Evolutionary conservation across 2,329 filamentous ascomycete genomes (phyloP), one percentile per base, ranked within the genome.

Genomic region (Ilyonectria mors-panacis): DNA sequence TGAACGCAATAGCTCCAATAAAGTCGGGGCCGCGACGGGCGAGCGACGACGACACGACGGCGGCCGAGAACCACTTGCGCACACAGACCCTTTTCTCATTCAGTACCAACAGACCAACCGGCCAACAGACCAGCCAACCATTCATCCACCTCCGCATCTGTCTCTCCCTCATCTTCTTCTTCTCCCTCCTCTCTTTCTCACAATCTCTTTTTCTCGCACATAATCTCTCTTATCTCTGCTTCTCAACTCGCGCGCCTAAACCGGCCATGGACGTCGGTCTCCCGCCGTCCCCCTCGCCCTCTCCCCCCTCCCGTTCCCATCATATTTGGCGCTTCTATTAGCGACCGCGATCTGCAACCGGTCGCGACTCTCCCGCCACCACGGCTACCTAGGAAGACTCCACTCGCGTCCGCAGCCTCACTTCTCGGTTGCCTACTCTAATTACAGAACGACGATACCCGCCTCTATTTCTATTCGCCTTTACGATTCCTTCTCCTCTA

Each of bases 231-330:
- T 17, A 37, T 23, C 10, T 53, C 45, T 30, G 57, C 57, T 37
- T 45, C 44, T 44, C 37, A n/a, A 35, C 47, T 39, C 33, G 44
- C 44, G 33, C 50, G 17, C 47, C 28, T 33, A 26, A 57, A 28
- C 9, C 23, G 26, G 59, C 33, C 57, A 61, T 57, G 48, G 28
- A 58, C 45, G 47, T 13, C 54, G 57, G 44, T 19, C 37, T n/a
- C 7, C 21, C 39, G 28, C 51, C 51, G 33, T 47, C 53, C 23
- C 19, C 19, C 17, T 57, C 9, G 39, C 42, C 37, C 30, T 50
- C 13, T 4, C 13, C 42, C 35, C 37, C 21, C 12, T n/a, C 23
- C 17, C 21, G 13, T 51, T 23, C 42, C 17, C 21, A 13, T 21
- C 12, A 9, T 19, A 17, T 15, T 47, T 56, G 21, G 21, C 17